A percentile compares a stretch with the other conserved stretches of the same genome.
Evolutionary conservation across 2,329 filamentous ascomycete species (phyloP).

Genomic region (Fusarium duplospermum): DNA sequence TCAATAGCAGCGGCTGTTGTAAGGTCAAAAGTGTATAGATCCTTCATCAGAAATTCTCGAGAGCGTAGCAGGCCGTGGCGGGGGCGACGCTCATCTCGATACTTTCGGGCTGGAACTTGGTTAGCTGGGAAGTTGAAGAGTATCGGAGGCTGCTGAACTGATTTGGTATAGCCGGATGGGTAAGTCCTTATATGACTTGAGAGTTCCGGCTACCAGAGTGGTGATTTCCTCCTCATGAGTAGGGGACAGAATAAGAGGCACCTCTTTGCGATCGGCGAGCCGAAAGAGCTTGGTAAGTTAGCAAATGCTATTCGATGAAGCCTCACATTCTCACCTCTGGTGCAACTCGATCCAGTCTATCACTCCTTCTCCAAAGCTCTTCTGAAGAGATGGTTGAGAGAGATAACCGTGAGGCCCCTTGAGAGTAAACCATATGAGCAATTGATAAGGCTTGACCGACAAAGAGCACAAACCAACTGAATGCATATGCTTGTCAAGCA

Average conservation of each 20-base stretch:
- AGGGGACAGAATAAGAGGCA: constrained; percentile 82
- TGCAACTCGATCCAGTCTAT: constrained; percentile 77
- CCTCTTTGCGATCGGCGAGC: constrained; percentile 81
- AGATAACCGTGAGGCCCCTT: constrained; percentile 82
- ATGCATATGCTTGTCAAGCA: constrained; percentile 92
- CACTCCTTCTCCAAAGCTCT: constrained; percentile 83
- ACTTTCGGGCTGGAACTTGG: constrained; percentile 77
- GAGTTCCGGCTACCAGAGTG: constrained; percentile 75
- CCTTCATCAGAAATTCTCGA: constrained; percentile 97
- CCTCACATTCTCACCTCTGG: constrained; percentile 71
- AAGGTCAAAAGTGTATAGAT: constrained; percentile 94
- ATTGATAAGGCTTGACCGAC: not conserved
- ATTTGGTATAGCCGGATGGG: constrained; percentile 93
- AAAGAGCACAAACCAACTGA: constrained; percentile 66
- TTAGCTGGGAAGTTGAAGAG: constrained; percentile 26
- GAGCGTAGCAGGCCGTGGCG: constrained; percentile 88
- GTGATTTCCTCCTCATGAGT: constrained; percentile 99
- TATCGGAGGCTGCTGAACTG: constrained; percentile 56
- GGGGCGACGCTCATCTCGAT: constrained; percentile 90
- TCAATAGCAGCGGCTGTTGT: constrained; percentile 74
- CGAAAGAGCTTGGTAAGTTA: constrained; percentile 74
- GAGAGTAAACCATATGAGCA: constrained; percentile 23
- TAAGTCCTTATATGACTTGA: constrained; percentile 86
- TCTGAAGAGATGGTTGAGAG: constrained; percentile 89
- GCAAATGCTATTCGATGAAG: constrained; percentile 1